A percentile compares a stretch with the other conserved stretches of the same genome.
Evolutionary conservation across 1,139 yeast species (phyloP).

Genomic region (Lodderomyces elongisporus): DNA sequence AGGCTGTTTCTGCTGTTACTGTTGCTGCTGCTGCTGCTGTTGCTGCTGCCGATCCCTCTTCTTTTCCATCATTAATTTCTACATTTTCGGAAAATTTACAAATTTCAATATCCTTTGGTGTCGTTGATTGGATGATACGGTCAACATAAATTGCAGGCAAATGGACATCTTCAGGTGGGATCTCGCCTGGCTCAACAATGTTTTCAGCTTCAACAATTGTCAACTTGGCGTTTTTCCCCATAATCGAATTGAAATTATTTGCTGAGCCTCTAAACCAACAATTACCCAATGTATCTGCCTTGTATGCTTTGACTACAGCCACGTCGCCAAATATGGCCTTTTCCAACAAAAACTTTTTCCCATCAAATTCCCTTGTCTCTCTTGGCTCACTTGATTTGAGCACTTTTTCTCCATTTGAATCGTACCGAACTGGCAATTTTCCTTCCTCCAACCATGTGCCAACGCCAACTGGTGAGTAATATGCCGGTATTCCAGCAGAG

Average conservation of each 20-base stretch:
- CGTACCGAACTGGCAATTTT: slow-evolving; percentile 39
- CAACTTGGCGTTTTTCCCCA: slow-evolving; percentile 42
- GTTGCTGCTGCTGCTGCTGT: too few species aligned
- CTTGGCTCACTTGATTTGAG: slow-evolving; percentile 32
- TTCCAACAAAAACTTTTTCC: slow-evolving; percentile 40
- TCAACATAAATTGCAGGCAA: slow-evolving; percentile 43
- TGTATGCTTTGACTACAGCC: slow-evolving; percentile 44
- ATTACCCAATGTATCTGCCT: slow-evolving; percentile 44
- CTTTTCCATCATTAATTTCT: slow-evolving; percentile 1
- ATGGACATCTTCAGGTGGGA: slow-evolving; percentile 42
- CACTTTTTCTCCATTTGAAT: slow-evolving; percentile 27
- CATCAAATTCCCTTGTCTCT: slow-evolving; percentile 39
- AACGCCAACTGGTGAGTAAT: slow-evolving; percentile 47
- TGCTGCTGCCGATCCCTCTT: background rate
- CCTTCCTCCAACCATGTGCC: slow-evolving; percentile 50
- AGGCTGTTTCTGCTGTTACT: slow-evolving; percentile 2
- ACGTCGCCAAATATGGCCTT: slow-evolving; percentile 42
- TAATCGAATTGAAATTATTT: slow-evolving; percentile 40
- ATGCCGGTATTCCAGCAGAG: slow-evolving; percentile 48
- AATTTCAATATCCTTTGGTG: slow-evolving; percentile 42
- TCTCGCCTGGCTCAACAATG: slow-evolving; percentile 44
- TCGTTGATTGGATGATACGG: slow-evolving; percentile 32
- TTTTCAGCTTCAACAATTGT: slow-evolving; percentile 50
- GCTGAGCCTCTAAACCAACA: slow-evolving; percentile 46
- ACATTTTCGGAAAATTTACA: slow-evolving; percentile 15